Percentiles rank a stretch among this genome's conserved stretches.
Evolutionary conservation across 2,329 filamentous ascomycete species (phyloP).

Genomic region (Neonectria neomacrospora): DNA sequence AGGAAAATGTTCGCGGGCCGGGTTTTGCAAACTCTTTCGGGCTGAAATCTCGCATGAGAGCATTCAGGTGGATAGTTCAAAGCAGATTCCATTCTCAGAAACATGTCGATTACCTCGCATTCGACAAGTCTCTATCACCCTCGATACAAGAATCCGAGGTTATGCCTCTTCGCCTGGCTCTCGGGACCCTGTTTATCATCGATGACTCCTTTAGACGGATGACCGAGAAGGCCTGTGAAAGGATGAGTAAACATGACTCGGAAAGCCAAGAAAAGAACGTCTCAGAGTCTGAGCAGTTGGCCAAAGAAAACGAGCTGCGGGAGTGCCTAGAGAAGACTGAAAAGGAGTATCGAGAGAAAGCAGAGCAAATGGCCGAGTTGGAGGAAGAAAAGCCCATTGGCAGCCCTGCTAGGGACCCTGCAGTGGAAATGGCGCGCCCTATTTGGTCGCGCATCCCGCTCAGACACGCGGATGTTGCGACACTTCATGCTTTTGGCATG

Average conservation of each 20-base stretch:
- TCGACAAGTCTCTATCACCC: conserved; percentile 8
- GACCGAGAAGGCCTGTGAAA: conserved; percentile 1
- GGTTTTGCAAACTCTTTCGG: not conserved
- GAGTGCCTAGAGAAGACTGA: not conserved
- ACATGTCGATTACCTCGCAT: conserved; percentile 2
- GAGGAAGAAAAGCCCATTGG: not conserved
- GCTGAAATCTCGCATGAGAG: not conserved
- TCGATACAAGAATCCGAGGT: not conserved
- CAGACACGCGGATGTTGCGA: not conserved
- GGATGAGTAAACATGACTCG: not conserved
- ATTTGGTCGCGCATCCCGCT: not conserved
- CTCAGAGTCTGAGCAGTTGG: not conserved
- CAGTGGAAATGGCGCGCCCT: not conserved
- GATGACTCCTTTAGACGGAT: conserved; percentile 9
- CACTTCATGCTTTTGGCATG: not conserved
- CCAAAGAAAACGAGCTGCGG: not conserved
- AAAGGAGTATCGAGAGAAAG: not conserved
- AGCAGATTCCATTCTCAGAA: conserved; percentile 11
- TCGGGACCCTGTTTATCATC: conserved; percentile 15
- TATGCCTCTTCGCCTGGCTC: conserved; percentile 11
- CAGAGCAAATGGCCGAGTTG: not conserved
- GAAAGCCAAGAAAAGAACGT: not conserved
- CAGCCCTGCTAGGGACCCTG: not conserved
- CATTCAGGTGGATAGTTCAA: conserved; percentile 6
- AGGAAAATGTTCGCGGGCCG: not conserved